A percentile compares a stretch with the other conserved stretches of the same genome.
Conservation (phyloP, 2,329 filamentous ascomycete species). For the Achaetomium macrosporum region DNA sequence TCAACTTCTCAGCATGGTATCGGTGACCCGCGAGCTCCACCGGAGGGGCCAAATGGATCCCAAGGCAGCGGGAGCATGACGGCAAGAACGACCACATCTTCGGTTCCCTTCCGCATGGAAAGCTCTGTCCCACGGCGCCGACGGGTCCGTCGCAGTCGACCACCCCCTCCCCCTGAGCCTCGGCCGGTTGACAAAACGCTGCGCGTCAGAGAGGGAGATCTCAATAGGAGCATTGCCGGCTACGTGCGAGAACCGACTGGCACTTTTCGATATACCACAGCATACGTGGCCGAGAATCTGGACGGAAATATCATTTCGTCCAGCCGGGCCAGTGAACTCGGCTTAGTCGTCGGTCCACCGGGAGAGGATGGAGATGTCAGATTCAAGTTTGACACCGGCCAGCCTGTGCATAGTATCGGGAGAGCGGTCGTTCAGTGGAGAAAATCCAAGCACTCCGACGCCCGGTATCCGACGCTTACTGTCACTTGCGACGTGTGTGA, state of each 20-base stretch:
- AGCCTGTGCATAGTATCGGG: background rate
- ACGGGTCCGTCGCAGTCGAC: too few species aligned
- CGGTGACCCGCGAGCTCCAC: background rate
- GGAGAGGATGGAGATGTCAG: too few species aligned
- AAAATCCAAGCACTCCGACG: background rate
- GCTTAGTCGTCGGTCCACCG: background rate
- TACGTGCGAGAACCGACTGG: background rate
- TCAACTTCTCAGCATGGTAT: background rate
- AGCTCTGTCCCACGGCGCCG: background rate
- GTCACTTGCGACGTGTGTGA: conserved; percentile 1
- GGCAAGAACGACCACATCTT: background rate
- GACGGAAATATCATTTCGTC: background rate
- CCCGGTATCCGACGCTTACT: background rate
- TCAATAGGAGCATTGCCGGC: background rate
- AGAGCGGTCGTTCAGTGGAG: background rate
- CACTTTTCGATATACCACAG: background rate
- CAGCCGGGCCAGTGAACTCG: background rate
- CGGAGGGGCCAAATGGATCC: background rate
- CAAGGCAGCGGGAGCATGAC: background rate
- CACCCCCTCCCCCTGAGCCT: background rate
- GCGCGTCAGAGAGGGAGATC: background rate
- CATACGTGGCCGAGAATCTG: background rate
- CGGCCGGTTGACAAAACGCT: background rate
- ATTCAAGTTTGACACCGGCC: background rate
- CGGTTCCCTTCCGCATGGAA: background rate